These are phyloP conservation scores for Cucumis hystrix DNA, from an alignment of 306 rosid species.

Conservation along the genomic window DNA sequence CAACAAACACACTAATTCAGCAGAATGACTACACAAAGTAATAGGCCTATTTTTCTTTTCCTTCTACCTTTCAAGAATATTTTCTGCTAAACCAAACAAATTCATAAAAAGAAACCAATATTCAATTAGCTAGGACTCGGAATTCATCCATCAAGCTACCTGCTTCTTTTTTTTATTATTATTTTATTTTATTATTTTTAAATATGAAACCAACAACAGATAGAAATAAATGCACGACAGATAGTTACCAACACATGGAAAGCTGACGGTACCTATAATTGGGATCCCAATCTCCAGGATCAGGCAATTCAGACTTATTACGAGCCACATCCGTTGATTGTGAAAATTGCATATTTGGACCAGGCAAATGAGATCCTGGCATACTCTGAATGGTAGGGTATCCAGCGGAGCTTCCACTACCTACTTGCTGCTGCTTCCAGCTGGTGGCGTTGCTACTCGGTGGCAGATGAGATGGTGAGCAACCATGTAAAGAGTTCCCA, in stretches of 20 bases:
- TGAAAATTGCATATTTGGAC: conserved; percentile 34
- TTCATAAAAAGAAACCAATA: background rate
- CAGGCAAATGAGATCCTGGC: conserved; percentile 29
- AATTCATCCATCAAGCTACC: background rate
- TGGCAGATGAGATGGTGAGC: conserved; percentile 62
- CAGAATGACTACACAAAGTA: background rate
- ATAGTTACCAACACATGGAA: background rate
- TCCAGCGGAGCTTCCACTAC: conserved; percentile 35
- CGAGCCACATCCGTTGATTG: conserved; percentile 33
- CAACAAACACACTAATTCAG: background rate
- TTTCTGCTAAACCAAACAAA: background rate
- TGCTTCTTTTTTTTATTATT: too few species aligned
- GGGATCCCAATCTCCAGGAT: conserved; percentile 99
- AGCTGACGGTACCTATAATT: conserved; percentile 52
- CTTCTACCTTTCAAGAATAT: background rate
- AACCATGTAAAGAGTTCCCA: conserved; percentile 55
- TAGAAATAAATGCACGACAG: background rate
- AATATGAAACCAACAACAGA: background rate
- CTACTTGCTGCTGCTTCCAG: conserved; percentile 71
- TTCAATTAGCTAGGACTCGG: background rate
- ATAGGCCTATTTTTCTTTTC: background rate
- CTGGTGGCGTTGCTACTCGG: conserved; percentile 37
- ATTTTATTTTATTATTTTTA: too few species aligned
- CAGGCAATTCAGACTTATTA: conserved; percentile 68
- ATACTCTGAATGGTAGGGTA: conserved; percentile 40